phyloP scores from a whole-genome alignment of 2,329 filamentous ascomycete genomes.

The Albophoma yamanashiensis region DNA sequence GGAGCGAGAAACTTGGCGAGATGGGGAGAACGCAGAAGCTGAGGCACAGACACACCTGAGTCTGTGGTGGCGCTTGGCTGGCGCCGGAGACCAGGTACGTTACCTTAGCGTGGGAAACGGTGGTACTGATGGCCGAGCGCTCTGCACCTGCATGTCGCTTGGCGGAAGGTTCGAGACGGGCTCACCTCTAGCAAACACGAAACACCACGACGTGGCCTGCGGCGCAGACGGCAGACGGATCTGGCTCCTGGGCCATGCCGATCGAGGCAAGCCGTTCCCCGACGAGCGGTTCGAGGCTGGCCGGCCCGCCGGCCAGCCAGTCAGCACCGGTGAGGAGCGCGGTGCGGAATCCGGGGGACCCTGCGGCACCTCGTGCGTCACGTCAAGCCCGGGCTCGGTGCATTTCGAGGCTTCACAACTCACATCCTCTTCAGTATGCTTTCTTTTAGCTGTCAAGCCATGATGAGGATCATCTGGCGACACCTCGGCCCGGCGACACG shows the following conservation, averaged over 20 bases:
- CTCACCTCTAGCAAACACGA: background rate
- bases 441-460: background rate
- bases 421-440: background rate
- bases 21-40: background rate
- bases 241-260: background rate
- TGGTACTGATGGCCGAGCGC: background rate
- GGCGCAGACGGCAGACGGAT: background rate
- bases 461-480: background rate
- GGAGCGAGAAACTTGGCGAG: background rate
- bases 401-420: background rate
- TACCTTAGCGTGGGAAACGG: too few relatives aligned
- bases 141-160: background rate
- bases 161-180: background rate
- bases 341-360: background rate
- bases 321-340: background rate
- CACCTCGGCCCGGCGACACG: background rate
- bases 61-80: background rate
- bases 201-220: background rate
- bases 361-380: background rate
- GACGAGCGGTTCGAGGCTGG: background rate
- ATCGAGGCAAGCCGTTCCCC: background rate
- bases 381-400: background rate
- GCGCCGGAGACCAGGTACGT: background rate
- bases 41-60: background rate
- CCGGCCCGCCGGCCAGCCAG: background rate